Percentiles rank a stretch among this genome's conserved stretches.
These are phyloP conservation scores for Hymenoscyphus scutula DNA, from an alignment of 2,329 filamentous ascomycete genomes.

Conservation along the genomic window DNA sequence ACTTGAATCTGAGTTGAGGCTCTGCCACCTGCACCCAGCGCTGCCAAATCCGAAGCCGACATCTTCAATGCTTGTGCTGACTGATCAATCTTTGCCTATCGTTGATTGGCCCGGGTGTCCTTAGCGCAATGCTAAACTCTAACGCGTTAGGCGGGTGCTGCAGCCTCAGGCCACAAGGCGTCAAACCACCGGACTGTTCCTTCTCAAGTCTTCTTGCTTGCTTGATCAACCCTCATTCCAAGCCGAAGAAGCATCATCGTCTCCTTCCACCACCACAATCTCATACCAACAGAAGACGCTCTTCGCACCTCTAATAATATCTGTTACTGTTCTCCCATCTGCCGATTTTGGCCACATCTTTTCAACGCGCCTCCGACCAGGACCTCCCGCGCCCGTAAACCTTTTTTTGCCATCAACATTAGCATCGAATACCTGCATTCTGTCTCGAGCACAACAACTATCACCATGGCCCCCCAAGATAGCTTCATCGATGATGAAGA, in stretches of 20 bases:
- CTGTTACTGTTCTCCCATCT: neutral
- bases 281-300: neutral
- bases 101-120: constrained; percentile 1
- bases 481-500: constrained; percentile 71
- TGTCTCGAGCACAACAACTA: constrained; percentile 13
- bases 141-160: neutral
- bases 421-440: constrained; percentile 15
- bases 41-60: neutral
- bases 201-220: constrained; percentile 1
- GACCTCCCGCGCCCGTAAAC: constrained; percentile 17
- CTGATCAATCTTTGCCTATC: neutral
- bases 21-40: neutral
- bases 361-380: constrained; percentile 25
- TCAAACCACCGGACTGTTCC: neutral
- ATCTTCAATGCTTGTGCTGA: constrained; percentile 4
- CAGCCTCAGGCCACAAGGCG: neutral
- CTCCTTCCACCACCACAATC: neutral
- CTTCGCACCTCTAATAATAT: neutral
- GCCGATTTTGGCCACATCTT: constrained; percentile 11
- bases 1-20: constrained; percentile 5
- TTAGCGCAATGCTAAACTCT: neutral
- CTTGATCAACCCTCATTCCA: neutral
- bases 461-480: constrained; percentile 63
- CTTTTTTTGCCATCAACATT: constrained; percentile 3
- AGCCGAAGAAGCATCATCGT: neutral